Conservation (phyloP, 495 filamentous ascomycete species). For the Xylaria sp. region DNA sequence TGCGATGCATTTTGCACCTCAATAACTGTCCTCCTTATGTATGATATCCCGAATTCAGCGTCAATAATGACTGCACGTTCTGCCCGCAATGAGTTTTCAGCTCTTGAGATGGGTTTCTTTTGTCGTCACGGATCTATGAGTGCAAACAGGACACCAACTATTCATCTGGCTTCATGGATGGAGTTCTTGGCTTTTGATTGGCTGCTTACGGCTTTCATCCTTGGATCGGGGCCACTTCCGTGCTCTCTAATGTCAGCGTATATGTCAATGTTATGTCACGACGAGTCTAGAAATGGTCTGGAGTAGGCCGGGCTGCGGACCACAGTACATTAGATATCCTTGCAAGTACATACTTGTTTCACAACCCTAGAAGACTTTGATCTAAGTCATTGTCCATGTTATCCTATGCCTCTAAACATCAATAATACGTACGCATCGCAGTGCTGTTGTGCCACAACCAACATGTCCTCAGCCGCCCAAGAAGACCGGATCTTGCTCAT, state of each 20-base stretch:
- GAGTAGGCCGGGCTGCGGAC: conserved; percentile 33
- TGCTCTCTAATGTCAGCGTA: conserved; percentile 38
- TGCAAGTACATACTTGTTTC: conserved; percentile 39
- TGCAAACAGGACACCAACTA: conserved; percentile 34
- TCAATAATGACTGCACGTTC: conserved; percentile 26
- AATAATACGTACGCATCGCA: not conserved
- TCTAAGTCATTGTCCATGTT: conserved; percentile 7
- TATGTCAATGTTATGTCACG: conserved; percentile 34
- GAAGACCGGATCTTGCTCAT: not conserved
- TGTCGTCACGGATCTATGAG: conserved; percentile 38
- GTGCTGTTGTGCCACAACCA: conserved; percentile 1
- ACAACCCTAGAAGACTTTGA: conserved; percentile 15
- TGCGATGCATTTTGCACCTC: conserved; percentile 15
- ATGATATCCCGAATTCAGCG: conserved; percentile 35
- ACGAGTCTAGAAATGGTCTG: conserved; percentile 31
- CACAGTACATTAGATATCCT: conserved; percentile 41
- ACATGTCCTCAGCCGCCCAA: not conserved
- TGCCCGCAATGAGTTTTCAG: conserved; percentile 28
- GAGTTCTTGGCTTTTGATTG: conserved; percentile 39
- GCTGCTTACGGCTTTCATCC: conserved; percentile 26
- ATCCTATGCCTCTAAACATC: not conserved
- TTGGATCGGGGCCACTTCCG: conserved; percentile 33
- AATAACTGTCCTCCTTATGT: conserved; percentile 23
- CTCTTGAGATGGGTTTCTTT: conserved; percentile 31
- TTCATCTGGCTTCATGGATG: conserved; percentile 39